phyloP scores from a whole-genome alignment of 495 filamentous ascomycete species.

The Penicillium lagena region DNA sequence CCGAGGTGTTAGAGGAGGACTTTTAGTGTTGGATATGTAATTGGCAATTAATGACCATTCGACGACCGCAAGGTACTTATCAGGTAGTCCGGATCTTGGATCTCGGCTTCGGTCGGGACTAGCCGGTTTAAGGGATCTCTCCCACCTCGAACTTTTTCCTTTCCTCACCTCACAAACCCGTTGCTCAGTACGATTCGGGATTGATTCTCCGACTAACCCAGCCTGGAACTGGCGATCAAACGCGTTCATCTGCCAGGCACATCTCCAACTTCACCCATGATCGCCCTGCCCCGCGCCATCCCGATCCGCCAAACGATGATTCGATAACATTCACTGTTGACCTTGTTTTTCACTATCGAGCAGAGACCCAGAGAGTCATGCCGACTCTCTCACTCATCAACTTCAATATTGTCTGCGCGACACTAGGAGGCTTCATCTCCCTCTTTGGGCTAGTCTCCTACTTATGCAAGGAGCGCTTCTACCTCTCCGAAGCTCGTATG shows the following conservation, averaged over 20 bases:
- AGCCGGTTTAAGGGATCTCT: background rate
- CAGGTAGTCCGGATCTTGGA: too few species aligned
- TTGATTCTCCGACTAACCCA: too few species aligned
- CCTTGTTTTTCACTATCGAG: background rate
- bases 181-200: too few species aligned
- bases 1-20: conserved; percentile 28
- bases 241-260: background rate
- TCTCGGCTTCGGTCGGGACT: too few species aligned
- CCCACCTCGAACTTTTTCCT: background rate
- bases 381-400: conserved; percentile 71
- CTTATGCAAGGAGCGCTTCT: conserved; percentile 83
- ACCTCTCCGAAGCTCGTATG: conserved; percentile 84
- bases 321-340: conserved; percentile 36
- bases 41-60: too few species aligned
- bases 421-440: conserved; percentile 81
- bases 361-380: conserved; percentile 40
- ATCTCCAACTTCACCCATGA: conserved; percentile 15
- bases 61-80: too few species aligned
- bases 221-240: too few species aligned
- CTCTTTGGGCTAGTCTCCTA: conserved; percentile 86
- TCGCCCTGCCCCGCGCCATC: conserved; percentile 1
- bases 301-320: conserved; percentile 25
- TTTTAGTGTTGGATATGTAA: conserved; percentile 6
- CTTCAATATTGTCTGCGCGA: conserved; percentile 84
- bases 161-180: background rate